Evolutionary conservation across 192 early-diverging fungal genomes (phyloP).

Genomic region (Pilobolus umbonatus): DNA sequence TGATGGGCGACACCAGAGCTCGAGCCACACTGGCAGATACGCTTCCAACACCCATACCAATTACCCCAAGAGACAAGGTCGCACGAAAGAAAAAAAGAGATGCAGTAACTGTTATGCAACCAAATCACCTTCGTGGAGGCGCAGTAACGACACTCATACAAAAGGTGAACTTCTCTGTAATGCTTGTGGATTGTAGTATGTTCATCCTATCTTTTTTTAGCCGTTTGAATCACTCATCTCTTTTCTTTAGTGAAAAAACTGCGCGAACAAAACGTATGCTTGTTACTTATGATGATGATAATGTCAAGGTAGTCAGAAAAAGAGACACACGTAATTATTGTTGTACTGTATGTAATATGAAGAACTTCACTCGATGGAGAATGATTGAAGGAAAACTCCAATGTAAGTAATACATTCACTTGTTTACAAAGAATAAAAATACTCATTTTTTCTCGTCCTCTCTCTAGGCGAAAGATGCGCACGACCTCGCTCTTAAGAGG

Average conservation of each 20-base stretch:
- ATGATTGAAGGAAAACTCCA: background rate
- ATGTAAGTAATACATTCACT: constrained; percentile 1
- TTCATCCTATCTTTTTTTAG: background rate
- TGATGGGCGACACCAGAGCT: too few relatives aligned
- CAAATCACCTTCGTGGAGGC: constrained; percentile 23
- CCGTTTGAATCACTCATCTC: background rate
- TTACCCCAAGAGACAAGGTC: background rate
- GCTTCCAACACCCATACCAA: too few relatives aligned
- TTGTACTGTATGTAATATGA: background rate
- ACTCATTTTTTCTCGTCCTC: background rate
- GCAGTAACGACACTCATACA: background rate
- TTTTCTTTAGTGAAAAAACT: constrained; percentile 7
- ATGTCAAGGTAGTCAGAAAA: constrained; percentile 1
- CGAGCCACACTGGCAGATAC: too few relatives aligned
- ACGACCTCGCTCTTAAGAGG: background rate
- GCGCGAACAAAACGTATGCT: constrained; percentile 2
- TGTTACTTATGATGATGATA: constrained; percentile 1
- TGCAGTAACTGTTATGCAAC: constrained; percentile 20
- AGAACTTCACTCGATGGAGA: constrained; percentile 2
- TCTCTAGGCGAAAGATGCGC: background rate
- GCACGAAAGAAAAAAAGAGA: constrained; percentile 13
- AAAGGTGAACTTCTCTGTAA: constrained; percentile 5
- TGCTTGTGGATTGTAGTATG: constrained; percentile 7
- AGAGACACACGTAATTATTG: background rate
- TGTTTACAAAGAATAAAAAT: background rate